These are phyloP conservation scores for Fusarium buxicola DNA, from an alignment of 2,329 filamentous ascomycete species.

Conservation along the genomic window DNA sequence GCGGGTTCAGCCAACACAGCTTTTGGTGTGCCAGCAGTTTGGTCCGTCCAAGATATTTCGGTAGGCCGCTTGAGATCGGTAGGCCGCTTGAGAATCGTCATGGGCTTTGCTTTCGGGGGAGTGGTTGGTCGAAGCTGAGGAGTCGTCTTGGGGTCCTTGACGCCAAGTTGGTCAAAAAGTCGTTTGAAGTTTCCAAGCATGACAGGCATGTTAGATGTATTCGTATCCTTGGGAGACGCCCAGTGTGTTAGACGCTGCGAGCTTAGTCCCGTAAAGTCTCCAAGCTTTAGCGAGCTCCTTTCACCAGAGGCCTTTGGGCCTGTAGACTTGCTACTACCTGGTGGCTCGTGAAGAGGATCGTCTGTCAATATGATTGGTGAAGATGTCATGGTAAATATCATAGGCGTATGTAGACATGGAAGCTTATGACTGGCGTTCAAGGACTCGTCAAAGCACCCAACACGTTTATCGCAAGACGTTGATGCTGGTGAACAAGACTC, in stretches of 20 bases:
- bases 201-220: background rate
- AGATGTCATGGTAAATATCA: constrained; percentile 27
- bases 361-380: constrained; percentile 21
- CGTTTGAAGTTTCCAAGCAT: constrained; percentile 35
- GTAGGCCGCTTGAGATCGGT: constrained; percentile 6
- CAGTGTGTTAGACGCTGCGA: constrained; percentile 16
- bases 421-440: constrained; percentile 1
- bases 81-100: constrained; percentile 23
- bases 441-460: constrained; percentile 1
- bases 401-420: constrained; percentile 21
- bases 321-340: constrained; percentile 17
- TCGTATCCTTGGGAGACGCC: constrained; percentile 10
- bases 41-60: background rate
- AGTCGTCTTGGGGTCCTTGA: background rate
- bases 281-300: constrained; percentile 21
- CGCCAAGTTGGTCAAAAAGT: constrained; percentile 29
- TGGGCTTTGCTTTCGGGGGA: constrained; percentile 7
- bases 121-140: background rate
- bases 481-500: background rate
- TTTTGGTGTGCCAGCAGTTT: constrained; percentile 1
- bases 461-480: constrained; percentile 4
- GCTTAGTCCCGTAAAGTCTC: constrained; percentile 27
- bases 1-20: background rate
- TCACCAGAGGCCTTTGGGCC: background rate
- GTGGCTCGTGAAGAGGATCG: constrained; percentile 32